These are phyloP conservation scores for Syzygium malaccense DNA, from an alignment of 441 rosid genomes.

Conservation along the genomic window DNA sequence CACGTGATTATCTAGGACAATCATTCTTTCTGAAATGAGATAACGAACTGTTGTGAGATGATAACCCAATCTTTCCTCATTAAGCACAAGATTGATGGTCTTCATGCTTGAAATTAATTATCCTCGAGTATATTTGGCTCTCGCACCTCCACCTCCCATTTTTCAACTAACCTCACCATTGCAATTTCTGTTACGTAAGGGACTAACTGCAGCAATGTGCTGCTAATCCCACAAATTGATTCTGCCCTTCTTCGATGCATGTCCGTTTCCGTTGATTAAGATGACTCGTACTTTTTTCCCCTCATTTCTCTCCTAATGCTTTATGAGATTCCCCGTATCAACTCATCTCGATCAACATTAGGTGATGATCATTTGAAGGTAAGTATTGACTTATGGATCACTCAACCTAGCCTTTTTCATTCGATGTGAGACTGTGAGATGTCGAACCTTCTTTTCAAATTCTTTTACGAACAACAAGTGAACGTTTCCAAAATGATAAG, in stretches of 20 bases:
- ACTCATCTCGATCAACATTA: too few species aligned
- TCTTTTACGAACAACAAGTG: too few species aligned
- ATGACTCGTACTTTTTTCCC: too few species aligned
- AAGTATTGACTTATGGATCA: too few species aligned
- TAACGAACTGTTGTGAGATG: neutral
- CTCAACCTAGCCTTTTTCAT: too few species aligned
- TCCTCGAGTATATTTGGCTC: neutral
- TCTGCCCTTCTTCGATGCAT: neutral
- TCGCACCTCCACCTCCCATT: neutral
- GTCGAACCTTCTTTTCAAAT: too few species aligned
- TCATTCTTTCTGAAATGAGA: neutral
- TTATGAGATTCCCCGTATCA: neutral
- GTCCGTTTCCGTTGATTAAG: neutral
- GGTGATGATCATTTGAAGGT: too few species aligned
- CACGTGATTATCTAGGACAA: neutral
- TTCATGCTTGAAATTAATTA: neutral
- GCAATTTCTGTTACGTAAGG: neutral
- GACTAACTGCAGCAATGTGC: neutral
- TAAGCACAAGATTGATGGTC: neutral
- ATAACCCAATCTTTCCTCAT: too few species aligned
- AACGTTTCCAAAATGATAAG: neutral
- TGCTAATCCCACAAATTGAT: neutral
- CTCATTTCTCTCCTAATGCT: neutral
- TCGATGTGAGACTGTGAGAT: too few species aligned
- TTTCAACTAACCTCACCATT: neutral